phyloP scores from a whole-genome alignment of 495 filamentous ascomycete genomes.

The Annulohypoxylon maeteangense region DNA sequence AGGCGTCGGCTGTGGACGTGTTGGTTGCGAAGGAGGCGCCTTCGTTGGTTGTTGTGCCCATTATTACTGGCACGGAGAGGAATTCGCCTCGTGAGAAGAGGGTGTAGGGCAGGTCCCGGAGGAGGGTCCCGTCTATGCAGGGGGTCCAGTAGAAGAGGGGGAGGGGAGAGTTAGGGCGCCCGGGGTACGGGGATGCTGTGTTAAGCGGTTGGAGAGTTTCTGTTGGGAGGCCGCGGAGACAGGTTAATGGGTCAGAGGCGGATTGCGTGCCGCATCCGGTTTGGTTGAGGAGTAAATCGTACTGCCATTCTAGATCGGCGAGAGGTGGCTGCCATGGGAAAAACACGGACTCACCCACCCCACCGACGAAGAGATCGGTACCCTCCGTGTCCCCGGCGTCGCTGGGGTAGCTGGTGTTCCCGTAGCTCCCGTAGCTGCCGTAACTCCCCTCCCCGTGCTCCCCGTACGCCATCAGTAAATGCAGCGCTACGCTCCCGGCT shows the following conservation, averaged over 20 bases:
- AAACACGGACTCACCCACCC: conserved; percentile 56
- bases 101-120: conserved; percentile 54
- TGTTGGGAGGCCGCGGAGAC: conserved; percentile 62
- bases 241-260: conserved; percentile 50
- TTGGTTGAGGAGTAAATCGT: conserved; percentile 45
- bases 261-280: conserved; percentile 41
- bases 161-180: conserved; percentile 52
- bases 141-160: conserved; percentile 65
- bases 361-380: conserved; percentile 52
- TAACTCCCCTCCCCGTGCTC: conserved; percentile 28
- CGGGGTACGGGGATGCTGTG: conserved; percentile 56
- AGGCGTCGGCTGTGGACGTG: conserved; percentile 54
- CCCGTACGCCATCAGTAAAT: conserved; percentile 68
- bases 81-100: conserved; percentile 46
- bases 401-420: conserved; percentile 13
- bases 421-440: neutral
- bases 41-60: conserved; percentile 62
- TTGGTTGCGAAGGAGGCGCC: conserved; percentile 63
- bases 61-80: conserved; percentile 49
- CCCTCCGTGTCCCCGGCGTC: neutral
- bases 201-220: conserved; percentile 64
- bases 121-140: conserved; percentile 69
- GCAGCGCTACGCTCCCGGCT: conserved; percentile 71
- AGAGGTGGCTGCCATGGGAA: conserved; percentile 56
- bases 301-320: conserved; percentile 58